These are phyloP conservation scores for Rhodofomes roseus DNA, from an alignment of 1,284 basidiomycete species.

Conservation along the genomic window DNA sequence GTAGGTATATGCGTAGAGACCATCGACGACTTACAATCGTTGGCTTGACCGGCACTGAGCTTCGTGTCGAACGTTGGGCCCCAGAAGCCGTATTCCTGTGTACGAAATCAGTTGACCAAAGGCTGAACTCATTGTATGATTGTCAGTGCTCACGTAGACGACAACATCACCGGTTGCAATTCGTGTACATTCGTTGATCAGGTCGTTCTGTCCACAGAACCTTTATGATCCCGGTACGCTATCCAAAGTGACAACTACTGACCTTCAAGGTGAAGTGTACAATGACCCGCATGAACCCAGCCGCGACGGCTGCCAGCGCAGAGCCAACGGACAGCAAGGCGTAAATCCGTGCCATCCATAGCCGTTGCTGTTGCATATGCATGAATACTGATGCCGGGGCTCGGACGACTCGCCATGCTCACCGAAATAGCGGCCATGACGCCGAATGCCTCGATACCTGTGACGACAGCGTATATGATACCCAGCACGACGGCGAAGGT, in stretches of 20 bases:
- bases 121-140: no score
- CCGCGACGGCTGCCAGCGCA: slow-evolving; percentile 47
- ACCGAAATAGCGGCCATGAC: slow-evolving; percentile 52
- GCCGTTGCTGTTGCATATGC: slow-evolving; percentile 38
- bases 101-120: not conserved
- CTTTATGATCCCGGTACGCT: no score
- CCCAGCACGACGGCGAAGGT: slow-evolving; percentile 61
- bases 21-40: slow-evolving; percentile 37
- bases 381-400: slow-evolving; percentile 1
- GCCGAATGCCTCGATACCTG: slow-evolving; percentile 57
- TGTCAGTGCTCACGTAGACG: slow-evolving; percentile 26
- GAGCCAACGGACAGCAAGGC: slow-evolving; percentile 49
- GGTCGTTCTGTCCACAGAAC: slow-evolving; percentile 36
- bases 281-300: slow-evolving; percentile 54
- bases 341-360: slow-evolving; percentile 52
- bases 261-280: slow-evolving; percentile 71
- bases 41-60: slow-evolving; percentile 32
- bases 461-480: slow-evolving; percentile 46
- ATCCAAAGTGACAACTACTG: not conserved
- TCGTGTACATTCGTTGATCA: slow-evolving; percentile 47
- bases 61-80: slow-evolving; percentile 32
- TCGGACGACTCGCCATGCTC: slow-evolving; percentile 20
- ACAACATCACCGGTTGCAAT: slow-evolving; percentile 32
- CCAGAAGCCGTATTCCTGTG: slow-evolving; percentile 37
- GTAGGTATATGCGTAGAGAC: not conserved